These are phyloP conservation scores for Heterobasidion occidentale DNA, from an alignment of 1,284 basidiomycete genomes.

Conservation along the genomic window DNA sequence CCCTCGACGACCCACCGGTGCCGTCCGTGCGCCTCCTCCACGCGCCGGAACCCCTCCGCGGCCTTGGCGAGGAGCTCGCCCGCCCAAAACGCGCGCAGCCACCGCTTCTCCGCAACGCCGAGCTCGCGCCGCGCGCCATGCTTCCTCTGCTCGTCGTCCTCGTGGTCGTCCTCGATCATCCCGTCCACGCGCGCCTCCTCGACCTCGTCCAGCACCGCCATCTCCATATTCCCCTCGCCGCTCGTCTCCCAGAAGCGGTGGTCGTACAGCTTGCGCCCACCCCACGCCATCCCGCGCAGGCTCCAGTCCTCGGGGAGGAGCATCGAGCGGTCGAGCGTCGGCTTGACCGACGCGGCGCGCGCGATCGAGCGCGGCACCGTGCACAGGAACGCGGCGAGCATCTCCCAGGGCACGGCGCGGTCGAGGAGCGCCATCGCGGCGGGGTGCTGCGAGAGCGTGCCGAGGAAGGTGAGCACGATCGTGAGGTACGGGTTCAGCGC, in stretches of 20 bases:
- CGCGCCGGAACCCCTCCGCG: conserved; percentile 75
- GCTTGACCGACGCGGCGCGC: conserved; percentile 30
- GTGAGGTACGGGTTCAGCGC: conserved; percentile 76
- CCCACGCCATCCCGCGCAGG: conserved; percentile 93
- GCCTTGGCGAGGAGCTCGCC: conserved; percentile 62
- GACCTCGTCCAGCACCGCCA: conserved; percentile 67
- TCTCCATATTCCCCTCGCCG: conserved; percentile 61
- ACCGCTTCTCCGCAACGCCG: conserved; percentile 32
- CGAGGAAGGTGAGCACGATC: conserved; percentile 81
- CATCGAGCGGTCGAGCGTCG: conserved; percentile 26
- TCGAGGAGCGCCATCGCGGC: conserved; percentile 58
- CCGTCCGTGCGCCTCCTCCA: conserved; percentile 29
- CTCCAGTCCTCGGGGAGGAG: conserved; percentile 93
- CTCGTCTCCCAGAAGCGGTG: conserved; percentile 79
- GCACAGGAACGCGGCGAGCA: conserved; percentile 61
- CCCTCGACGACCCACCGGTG: conserved; percentile 66
- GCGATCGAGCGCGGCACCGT: conserved; percentile 49
- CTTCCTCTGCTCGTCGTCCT: conserved; percentile 35
- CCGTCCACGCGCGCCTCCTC: conserved; percentile 57
- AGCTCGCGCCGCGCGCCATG: conserved; percentile 1
- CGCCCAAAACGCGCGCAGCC: conserved; percentile 70
- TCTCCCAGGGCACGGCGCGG: conserved; percentile 80
- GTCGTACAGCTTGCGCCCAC: conserved; percentile 81
- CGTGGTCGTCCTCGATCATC: conserved; percentile 70
- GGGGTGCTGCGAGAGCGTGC: conserved; percentile 64